These are phyloP conservation scores for Boletus reticulatus DNA, from an alignment of 768 basidiomycete species.

Conservation along the genomic window DNA sequence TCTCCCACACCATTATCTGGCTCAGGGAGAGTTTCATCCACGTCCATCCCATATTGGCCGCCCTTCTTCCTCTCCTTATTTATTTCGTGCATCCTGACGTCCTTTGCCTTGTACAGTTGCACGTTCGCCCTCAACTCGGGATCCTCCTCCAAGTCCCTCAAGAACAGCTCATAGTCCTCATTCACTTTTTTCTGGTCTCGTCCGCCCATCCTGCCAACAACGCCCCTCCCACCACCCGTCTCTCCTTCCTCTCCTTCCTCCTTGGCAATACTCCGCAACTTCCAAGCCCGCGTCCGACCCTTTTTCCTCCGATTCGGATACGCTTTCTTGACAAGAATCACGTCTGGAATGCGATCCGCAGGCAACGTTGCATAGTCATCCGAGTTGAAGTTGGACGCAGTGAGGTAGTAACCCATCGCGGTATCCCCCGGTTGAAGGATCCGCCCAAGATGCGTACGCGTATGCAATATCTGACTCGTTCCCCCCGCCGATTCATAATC, in stretches of 20 bases:
- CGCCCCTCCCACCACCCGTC: slow-evolving; percentile 71
- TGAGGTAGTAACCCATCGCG: slow-evolving; percentile 86
- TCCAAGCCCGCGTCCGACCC: slow-evolving; percentile 80
- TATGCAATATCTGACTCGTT: slow-evolving; percentile 85
- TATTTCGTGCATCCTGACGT: slow-evolving; percentile 52
- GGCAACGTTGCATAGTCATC: slow-evolving; percentile 74
- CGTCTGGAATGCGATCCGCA: slow-evolving; percentile 74
- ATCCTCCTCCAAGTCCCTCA: slow-evolving; percentile 93
- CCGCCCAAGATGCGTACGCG: slow-evolving; percentile 93
- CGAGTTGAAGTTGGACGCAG: slow-evolving; percentile 91
- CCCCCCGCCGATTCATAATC: slow-evolving; percentile 58
- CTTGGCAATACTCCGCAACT: slow-evolving; percentile 88
- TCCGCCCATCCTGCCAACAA: slow-evolving; percentile 89
- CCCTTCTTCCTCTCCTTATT: slow-evolving; percentile 19
- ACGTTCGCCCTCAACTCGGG: slow-evolving; percentile 84
- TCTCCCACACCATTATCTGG: slow-evolving; percentile 17
- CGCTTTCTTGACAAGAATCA: slow-evolving; percentile 91
- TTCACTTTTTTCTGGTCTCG: slow-evolving; percentile 91
- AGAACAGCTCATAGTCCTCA: slow-evolving; percentile 94
- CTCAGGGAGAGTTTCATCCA: slow-evolving; percentile 47
- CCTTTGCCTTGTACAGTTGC: slow-evolving; percentile 78
- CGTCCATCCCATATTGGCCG: slow-evolving; percentile 54
- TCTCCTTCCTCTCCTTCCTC: slow-evolving; percentile 88
- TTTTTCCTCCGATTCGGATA: slow-evolving; percentile 95
- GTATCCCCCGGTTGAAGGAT: slow-evolving; percentile 95